A percentile compares a stretch with the other conserved stretches of the same genome.
Conservation (phyloP, 139 green algal genomes). For the Auxenochlorella pyrenoidosa region DNA sequence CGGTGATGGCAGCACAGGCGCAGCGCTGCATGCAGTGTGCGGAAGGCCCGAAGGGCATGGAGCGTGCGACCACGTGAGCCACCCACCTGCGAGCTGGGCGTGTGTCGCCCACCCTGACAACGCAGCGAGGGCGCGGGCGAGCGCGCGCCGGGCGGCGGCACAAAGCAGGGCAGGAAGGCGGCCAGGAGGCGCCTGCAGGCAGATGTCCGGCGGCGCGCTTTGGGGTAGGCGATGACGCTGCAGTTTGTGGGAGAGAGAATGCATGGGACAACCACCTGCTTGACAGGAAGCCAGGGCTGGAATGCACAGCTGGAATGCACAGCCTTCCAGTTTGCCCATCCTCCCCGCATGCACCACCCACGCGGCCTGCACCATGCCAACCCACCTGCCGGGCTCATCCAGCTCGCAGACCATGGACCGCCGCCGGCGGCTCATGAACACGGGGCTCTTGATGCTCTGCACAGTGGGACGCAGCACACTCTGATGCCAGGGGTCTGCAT, state of each 20-base stretch:
- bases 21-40: too few species aligned
- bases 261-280: background rate
- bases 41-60: too few species aligned
- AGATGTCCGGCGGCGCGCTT: background rate
- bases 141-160: constrained; percentile 7
- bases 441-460: constrained; percentile 21
- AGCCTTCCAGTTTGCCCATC: too few species aligned
- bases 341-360: too few species aligned
- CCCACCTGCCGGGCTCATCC: constrained; percentile 36
- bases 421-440: constrained; percentile 36
- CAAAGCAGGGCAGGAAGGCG: constrained; percentile 30
- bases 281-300: too few species aligned
- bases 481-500: background rate
- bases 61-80: background rate
- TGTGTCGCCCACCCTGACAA: background rate
- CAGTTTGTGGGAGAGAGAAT: background rate
- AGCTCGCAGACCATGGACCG: constrained; percentile 40
- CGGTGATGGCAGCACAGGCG: too few species aligned
- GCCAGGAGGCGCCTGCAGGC: constrained; percentile 11
- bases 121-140: constrained; percentile 16
- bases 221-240: constrained; percentile 1
- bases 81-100: background rate
- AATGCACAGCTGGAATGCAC: too few species aligned
- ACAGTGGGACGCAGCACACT: background rate
- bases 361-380: too few species aligned